These are phyloP conservation scores for Ulvella scutata DNA, from an alignment of 139 green algal genomes.

Conservation along the genomic window DNA sequence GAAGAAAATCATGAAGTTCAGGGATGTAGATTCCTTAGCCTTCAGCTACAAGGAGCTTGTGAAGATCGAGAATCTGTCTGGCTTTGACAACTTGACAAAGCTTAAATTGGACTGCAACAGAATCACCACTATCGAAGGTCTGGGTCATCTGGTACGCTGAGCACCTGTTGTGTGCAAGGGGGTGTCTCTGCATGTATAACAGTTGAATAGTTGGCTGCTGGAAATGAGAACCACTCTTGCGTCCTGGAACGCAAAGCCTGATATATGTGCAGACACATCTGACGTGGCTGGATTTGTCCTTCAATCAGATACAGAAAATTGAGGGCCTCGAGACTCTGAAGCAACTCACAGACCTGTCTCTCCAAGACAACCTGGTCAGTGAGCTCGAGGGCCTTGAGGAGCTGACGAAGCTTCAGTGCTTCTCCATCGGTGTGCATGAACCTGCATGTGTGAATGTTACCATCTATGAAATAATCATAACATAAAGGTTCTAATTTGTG, in stretches of 20 bases:
- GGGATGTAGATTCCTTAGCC: conserved; percentile 37
- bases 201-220: neutral
- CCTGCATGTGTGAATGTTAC: no score
- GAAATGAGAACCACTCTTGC: neutral
- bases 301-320: conserved; percentile 70
- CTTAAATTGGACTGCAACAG: conserved; percentile 79
- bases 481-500: no score
- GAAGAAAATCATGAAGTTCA: conserved; percentile 29
- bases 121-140: conserved; percentile 53
- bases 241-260: neutral
- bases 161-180: neutral
- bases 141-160: conserved; percentile 43
- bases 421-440: conserved; percentile 59
- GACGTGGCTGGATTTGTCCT: conserved; percentile 70
- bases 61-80: conserved; percentile 47
- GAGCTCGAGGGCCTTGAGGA: conserved; percentile 46
- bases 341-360: conserved; percentile 57
- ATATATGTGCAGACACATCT: conserved; percentile 32
- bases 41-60: conserved; percentile 57
- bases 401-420: conserved; percentile 38
- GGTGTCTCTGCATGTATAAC: neutral
- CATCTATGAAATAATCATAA: no score
- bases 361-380: conserved; percentile 67
- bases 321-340: conserved; percentile 54
- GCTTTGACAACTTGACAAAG: conserved; percentile 49